phyloP scores from a whole-genome alignment of 179 eudicot species.

The Drosera spatulata region DNA sequence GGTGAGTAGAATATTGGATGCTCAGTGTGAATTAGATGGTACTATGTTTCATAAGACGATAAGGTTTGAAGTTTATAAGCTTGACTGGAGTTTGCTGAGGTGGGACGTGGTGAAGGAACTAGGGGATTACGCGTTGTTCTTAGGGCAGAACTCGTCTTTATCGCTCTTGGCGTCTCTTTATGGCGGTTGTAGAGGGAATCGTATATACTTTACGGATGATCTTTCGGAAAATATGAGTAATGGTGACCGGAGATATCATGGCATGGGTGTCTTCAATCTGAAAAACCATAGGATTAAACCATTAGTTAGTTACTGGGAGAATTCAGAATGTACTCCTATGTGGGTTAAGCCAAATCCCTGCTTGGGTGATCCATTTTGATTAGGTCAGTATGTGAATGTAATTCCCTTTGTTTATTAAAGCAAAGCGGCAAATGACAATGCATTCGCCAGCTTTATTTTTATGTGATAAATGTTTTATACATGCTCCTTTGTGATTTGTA shows the following conservation, averaged over 20 bases:
- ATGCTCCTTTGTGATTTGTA: too few relatives aligned
- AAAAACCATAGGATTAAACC: conserved; percentile 29
- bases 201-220: conserved; percentile 60
- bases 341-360: conserved; percentile 63
- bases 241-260: conserved; percentile 26
- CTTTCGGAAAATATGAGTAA: conserved; percentile 35
- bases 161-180: conserved; percentile 34
- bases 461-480: too few relatives aligned
- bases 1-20: conserved; percentile 27
- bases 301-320: conserved; percentile 36
- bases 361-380: conserved; percentile 2
- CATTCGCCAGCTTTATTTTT: too few relatives aligned
- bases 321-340: conserved; percentile 29
- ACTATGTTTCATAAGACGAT: conserved; percentile 28
- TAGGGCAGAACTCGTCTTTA: conserved; percentile 56
- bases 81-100: conserved; percentile 15
- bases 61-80: conserved; percentile 38
- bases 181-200: conserved; percentile 39
- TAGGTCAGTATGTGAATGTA: conserved; percentile 1
- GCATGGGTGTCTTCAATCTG: conserved; percentile 49
- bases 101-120: conserved; percentile 41
- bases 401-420: background rate
- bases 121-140: conserved; percentile 32
- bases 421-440: background rate
- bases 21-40: conserved; percentile 7